phyloP scores from a whole-genome alignment of 2,329 filamentous ascomycete species.

The Colletotrichum magnum region DNA sequence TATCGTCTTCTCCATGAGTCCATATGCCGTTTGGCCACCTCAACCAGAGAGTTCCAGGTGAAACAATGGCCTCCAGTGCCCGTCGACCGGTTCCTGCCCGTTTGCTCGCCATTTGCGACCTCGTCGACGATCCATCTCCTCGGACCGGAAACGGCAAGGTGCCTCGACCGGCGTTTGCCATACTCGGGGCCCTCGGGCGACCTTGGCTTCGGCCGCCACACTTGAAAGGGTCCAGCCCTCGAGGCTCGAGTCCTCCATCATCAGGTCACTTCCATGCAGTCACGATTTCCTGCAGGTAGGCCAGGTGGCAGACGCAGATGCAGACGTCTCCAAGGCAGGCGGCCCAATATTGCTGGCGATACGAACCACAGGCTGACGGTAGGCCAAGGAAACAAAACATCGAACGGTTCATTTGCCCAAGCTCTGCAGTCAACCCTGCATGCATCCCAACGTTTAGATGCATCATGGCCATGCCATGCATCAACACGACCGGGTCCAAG shows the following conservation, averaged over 20 bases:
- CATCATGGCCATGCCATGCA: background rate
- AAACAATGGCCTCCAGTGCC: background rate
- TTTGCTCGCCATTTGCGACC: slow-evolving; percentile 6
- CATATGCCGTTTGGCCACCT: slow-evolving; percentile 6
- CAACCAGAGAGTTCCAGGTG: background rate
- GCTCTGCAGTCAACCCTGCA: slow-evolving; percentile 3
- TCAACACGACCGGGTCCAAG: slow-evolving; percentile 2
- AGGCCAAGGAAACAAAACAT: too few relatives aligned
- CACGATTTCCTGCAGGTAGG: slow-evolving; percentile 2
- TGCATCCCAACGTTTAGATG: background rate
- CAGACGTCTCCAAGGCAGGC: background rate
- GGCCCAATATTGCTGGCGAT: background rate
- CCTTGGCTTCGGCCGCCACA: background rate
- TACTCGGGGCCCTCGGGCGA: slow-evolving; percentile 5
- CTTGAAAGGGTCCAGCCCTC: background rate
- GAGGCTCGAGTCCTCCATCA: background rate
- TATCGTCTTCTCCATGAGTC: background rate
- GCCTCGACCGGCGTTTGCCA: slow-evolving; percentile 3
- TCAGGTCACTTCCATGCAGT: background rate
- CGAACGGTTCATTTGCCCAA: background rate
- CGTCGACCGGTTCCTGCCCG: background rate
- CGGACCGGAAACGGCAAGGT: slow-evolving; percentile 12
- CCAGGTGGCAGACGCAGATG: background rate
- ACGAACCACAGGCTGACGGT: slow-evolving; percentile 3
- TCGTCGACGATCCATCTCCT: background rate